A percentile compares a stretch with the other conserved stretches of the same genome.
phyloP scores from a whole-genome alignment of 2,329 filamentous ascomycete genomes.

The Penicillium sp. region DNA sequence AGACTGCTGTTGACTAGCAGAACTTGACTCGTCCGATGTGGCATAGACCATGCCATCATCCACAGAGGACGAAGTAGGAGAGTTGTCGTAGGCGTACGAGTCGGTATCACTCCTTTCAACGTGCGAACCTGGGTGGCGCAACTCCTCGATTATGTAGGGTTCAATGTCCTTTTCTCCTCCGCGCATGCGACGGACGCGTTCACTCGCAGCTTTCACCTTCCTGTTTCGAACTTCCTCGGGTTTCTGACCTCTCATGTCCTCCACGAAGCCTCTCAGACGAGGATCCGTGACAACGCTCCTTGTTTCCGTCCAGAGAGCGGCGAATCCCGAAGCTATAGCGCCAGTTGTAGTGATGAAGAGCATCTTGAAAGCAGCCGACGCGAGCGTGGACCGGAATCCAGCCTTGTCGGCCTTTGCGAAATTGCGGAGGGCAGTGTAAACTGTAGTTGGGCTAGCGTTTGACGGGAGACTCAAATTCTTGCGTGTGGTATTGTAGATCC shows the following conservation, averaged over 20 bases:
- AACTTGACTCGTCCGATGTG: neutral
- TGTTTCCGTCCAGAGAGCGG: constrained; percentile 12
- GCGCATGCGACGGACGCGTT: constrained; percentile 2
- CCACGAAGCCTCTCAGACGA: constrained; percentile 19
- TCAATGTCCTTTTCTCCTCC: constrained; percentile 4
- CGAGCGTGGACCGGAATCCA: neutral
- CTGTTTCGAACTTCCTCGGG: constrained; percentile 20
- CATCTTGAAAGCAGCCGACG: constrained; percentile 9
- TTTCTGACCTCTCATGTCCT: constrained; percentile 14
- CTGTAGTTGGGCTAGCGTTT: constrained; percentile 5
- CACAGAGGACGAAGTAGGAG: neutral
- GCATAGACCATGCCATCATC: constrained; percentile 4
- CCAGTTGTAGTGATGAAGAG: constrained; percentile 11
- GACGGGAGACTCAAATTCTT: constrained; percentile 6
- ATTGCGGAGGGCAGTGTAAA: constrained; percentile 5
- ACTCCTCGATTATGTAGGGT: constrained; percentile 1
- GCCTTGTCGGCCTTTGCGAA: constrained; percentile 4
- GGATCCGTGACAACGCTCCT: constrained; percentile 16
- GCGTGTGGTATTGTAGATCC: constrained; percentile 9
- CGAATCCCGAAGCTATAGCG: constrained; percentile 1
- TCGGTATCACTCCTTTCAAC: constrained; percentile 4
- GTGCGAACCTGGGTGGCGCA: neutral
- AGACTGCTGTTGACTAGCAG: neutral
- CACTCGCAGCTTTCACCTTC: constrained; percentile 10
- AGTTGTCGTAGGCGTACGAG: constrained; percentile 3